Evolutionary conservation across 148 eudicot genomes (phyloP), one percentile per base, ranked within the genome.

Genomic region (Beta vulgaris): DNA sequence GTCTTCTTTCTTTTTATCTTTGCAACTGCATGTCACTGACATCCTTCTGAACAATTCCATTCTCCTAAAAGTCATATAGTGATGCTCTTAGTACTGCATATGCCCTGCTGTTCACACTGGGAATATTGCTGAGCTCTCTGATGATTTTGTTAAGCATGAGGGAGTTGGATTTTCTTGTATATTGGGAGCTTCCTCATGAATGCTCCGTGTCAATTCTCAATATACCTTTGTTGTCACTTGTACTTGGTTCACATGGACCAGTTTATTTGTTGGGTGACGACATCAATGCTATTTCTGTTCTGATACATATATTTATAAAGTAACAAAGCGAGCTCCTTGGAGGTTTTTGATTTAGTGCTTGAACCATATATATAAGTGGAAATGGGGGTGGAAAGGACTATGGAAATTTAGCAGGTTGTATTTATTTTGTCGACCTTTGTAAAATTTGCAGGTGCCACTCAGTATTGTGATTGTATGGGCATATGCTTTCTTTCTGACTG

Each of bases 401-500:
- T n/a, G n/a, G 43, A 46, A 10, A 5, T 69, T 69, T 23, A 32
- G 12, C 59, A 8, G 54, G 40, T n/a, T 48, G 4, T 32, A 34
- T 25, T 48, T 42, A 42, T 16, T 32, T 51, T 73, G 29, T 58
- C 61, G 57, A 60, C 39, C 64, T 43, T 51, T 35, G 4, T 75
- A 21, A 28, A 76, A 32, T 37, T 62, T 78, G 78, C 96, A 95
- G 98, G 96, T 95, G 28, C 98, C 98, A 23, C 77, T 92, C 35
- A 95, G 97, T 68, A 87, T 95, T 34, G 69, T 86, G 46, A 88
- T 95, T 68, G 83, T 86, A 61, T 95, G 98, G 98, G 84, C 86
- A 42, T 95, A 92, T 80, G 97, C 98, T 18, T 88, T 90, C 86
- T 87, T 95, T 76, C 82, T 95, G 85, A 95, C 98, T 44, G 85